Evolutionary conservation across 2,329 filamentous ascomycete genomes (phyloP).

Genomic region (Penicillium sp.): DNA sequence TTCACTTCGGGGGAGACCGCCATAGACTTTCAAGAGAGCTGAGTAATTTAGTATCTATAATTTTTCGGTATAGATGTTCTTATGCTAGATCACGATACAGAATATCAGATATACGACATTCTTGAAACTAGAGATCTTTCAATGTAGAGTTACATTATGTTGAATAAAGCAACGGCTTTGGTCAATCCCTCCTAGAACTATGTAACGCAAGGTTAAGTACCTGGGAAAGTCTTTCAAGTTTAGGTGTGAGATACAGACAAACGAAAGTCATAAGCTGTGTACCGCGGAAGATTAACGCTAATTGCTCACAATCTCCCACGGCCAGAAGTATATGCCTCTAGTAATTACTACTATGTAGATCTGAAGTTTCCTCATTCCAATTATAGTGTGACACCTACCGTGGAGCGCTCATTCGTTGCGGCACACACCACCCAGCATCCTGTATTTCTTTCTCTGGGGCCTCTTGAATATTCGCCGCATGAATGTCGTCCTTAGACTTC

Average conservation of each 20-base stretch:
- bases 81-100: no score
- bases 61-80: no score
- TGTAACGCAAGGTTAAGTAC: not conserved
- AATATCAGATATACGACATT: no score
- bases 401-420: conserved; percentile 4
- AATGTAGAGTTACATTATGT: not conserved
- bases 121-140: no score
- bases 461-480: conserved; percentile 5
- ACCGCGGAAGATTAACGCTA: no score
- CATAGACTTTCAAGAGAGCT: no score
- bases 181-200: conserved; percentile 1
- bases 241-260: conserved; percentile 3
- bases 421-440: conserved; percentile 3
- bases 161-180: conserved; percentile 3
- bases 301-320: no score
- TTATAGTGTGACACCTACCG: not conserved
- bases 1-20: no score
- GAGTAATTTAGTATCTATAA: no score
- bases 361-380: no score
- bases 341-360: no score
- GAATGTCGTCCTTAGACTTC: not conserved
- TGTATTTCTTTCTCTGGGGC: not conserved
- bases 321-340: no score
- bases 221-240: conserved; percentile 4
- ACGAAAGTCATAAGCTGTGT: not conserved